Evolutionary conservation across 148 eudicot genomes (phyloP).

Genomic region (Vaccinium darrowii): DNA sequence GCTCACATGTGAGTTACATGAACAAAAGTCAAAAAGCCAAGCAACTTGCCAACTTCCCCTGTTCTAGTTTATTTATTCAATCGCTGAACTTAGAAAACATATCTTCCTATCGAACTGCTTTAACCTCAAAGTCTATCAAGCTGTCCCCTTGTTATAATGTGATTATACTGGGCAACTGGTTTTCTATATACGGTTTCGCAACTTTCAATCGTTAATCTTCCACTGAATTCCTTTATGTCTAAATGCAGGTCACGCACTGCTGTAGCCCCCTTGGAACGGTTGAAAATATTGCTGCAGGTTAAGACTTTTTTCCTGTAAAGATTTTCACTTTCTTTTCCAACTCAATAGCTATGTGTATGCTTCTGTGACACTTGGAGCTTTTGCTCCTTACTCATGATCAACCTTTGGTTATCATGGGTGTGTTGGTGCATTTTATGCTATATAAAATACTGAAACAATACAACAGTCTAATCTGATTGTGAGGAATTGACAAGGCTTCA

Average conservation of each 20-base stretch:
- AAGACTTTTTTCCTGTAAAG: background rate
- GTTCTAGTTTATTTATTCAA: background rate
- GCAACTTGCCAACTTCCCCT: background rate
- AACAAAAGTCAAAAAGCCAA: background rate
- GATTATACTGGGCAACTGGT: background rate
- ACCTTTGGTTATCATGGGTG: background rate
- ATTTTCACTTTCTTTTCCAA: background rate
- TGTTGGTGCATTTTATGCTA: background rate
- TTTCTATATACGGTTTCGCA: background rate
- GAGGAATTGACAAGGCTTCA: background rate
- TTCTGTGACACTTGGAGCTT: background rate
- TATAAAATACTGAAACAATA: background rate
- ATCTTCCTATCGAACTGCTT: background rate
- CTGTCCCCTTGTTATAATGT: background rate
- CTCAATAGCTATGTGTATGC: background rate
- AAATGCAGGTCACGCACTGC: slow-evolving; percentile 74
- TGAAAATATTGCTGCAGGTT: slow-evolving; percentile 79
- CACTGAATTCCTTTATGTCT: background rate
- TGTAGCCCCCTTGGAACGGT: slow-evolving; percentile 74
- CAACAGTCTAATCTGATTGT: background rate
- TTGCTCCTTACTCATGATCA: background rate
- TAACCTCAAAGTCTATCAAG: too few species aligned
- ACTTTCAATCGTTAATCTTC: background rate
- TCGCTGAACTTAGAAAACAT: background rate
- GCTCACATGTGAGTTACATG: background rate